Conservation (phyloP, 2,329 filamentous ascomycete species). For the Penicillium frequentans region DNA sequence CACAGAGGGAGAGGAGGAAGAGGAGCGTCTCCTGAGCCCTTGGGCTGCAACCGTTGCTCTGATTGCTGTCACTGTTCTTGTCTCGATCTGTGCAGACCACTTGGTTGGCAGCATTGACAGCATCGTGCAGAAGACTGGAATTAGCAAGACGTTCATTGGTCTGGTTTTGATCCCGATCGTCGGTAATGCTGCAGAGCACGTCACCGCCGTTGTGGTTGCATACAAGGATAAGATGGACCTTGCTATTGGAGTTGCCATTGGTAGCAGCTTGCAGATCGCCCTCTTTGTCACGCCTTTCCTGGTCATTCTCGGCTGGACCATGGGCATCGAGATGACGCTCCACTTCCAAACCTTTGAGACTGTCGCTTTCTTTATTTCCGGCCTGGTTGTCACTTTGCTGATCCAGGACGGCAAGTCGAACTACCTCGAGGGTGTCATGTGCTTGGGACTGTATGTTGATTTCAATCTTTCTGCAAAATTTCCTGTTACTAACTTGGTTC, state of each 20-base stretch:
- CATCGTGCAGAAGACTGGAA: conserved; percentile 67
- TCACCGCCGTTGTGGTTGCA: conserved; percentile 77
- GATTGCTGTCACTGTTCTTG: conserved; percentile 67
- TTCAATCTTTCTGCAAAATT: background rate
- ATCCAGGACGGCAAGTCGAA: conserved; percentile 82
- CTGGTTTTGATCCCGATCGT: conserved; percentile 77
- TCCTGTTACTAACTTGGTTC: background rate
- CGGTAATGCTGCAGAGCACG: conserved; percentile 77
- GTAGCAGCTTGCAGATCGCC: conserved; percentile 79
- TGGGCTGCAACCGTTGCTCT: conserved; percentile 66
- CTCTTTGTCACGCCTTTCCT: conserved; percentile 78
- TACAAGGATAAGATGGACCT: conserved; percentile 68
- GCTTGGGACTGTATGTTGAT: conserved; percentile 53
- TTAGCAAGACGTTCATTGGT: conserved; percentile 80
- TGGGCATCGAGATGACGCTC: conserved; percentile 70
- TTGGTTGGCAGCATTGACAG: conserved; percentile 74
- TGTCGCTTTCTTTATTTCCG: conserved; percentile 72
- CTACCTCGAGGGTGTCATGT: conserved; percentile 79
- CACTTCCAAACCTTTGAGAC: conserved; percentile 82
- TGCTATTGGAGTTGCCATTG: conserved; percentile 78
- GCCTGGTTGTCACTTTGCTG: conserved; percentile 70
- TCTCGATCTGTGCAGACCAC: conserved; percentile 74
- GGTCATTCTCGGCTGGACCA: conserved; percentile 77
- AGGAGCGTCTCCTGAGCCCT: conserved; percentile 59
- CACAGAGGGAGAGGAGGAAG: conserved; percentile 43